Base-by-base conservation (phyloP, 257 asterid species). In the Solanum lycopersicoides region DNA sequence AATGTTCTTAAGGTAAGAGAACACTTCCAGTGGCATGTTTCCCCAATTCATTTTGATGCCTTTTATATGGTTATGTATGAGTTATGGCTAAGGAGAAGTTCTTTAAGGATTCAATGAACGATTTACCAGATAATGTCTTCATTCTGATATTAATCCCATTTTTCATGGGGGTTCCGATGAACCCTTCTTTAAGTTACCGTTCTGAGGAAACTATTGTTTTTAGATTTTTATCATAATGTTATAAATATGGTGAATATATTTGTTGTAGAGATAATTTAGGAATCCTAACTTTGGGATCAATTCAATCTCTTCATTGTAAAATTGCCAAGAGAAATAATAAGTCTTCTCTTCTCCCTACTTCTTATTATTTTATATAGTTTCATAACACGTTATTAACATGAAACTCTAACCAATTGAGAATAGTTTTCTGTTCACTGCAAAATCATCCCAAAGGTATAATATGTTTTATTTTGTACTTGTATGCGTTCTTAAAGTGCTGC, bases 61-160 rank as follows among this genome's bases (percentile, higher is more conserved):
- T 96, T 96, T 92, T 90, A 94, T 91, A 87, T 95, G 94, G 95
- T 95, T 83, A 92, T 96, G 98, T 94, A 92, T 84, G 98, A 96
- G 85, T 91, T 96, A 85, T 96, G 99, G 99, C 90, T 94, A 12
- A 89, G 99, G 32, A 87, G 95, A 88, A 91, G 93, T 92, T 89
- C 94, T 87, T 87, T 91, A 80, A 90, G 90, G 80, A 44, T 84
- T 41, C 87, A 84, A 65, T 84, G 60, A 71, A 66, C 20, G n/a
- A 9, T 15, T 39, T 65, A 65, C 79, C 39, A 65, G 23, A 65
- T 84, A 3, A 65, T 11, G 6, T 14, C 11, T 60, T 47, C 16
- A 45, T 79, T 79, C 18, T 45, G 65, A 15, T 47, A 47, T 45
- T 28, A 45, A 79, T 77, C 84, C 66, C 42, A 79, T 79, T 28